Conservation (phyloP, 257 asterid genomes). For the Scutellaria barbata region DNA sequence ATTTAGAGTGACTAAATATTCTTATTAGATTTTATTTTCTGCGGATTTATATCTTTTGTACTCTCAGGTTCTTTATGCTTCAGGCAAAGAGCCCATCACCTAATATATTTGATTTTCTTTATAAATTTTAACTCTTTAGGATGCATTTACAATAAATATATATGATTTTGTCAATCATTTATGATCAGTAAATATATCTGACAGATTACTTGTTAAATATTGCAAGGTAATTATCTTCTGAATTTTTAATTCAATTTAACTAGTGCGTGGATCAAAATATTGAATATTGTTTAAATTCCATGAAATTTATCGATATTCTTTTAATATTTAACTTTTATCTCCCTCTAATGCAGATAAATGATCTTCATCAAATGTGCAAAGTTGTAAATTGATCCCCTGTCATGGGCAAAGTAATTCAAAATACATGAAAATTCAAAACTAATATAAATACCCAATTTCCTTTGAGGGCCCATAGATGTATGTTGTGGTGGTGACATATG, state of each 20-base stretch:
- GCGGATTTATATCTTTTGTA: no score
- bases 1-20: no score
- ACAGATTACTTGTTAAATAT: no score
- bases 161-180: no score
- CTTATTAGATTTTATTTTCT: no score
- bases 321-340: not conserved
- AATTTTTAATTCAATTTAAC: not conserved
- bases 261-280: not conserved
- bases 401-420: not conserved
- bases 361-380: not conserved
- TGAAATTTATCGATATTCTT: not conserved
- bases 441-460: not conserved
- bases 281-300: not conserved
- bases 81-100: no score
- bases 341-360: not conserved
- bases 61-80: no score
- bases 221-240: not conserved
- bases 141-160: no score
- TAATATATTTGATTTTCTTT: no score
- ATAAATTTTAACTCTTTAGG: no score
- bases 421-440: no score
- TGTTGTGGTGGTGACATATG: not conserved
- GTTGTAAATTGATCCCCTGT: not conserved
- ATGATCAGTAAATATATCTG: not conserved
- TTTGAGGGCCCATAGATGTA: not conserved